phyloP scores from a whole-genome alignment of 2,329 filamentous ascomycete genomes.

The Colletotrichum theobromicola region DNA sequence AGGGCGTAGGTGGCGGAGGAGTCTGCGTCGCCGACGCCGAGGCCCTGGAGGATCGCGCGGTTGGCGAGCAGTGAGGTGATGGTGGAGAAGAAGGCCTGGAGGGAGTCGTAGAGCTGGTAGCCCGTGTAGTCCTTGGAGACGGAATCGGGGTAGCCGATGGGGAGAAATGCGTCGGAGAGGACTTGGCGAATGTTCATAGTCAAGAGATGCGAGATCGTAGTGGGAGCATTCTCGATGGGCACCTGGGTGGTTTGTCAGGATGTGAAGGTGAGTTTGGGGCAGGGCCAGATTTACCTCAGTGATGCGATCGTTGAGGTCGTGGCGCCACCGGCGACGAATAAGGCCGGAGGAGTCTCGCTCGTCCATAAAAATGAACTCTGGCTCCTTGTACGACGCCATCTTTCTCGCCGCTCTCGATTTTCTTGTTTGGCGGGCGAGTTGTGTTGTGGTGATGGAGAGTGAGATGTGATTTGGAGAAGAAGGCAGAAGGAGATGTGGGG shows the following conservation, averaged over 20 bases:
- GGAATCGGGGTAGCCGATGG: constrained; percentile 85
- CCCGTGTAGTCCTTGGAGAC: constrained; percentile 85
- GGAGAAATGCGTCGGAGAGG: constrained; percentile 76
- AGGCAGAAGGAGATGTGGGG: neutral
- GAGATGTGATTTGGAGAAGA: neutral
- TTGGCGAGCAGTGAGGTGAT: constrained; percentile 82
- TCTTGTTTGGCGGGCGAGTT: neutral
- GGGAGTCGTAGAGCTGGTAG: constrained; percentile 74
- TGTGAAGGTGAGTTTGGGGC: neutral
- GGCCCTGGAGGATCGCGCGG: constrained; percentile 76
- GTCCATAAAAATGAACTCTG: neutral
- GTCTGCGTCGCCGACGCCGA: constrained; percentile 83
- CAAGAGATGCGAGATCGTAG: neutral
- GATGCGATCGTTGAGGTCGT: neutral
- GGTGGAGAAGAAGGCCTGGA: constrained; percentile 84
- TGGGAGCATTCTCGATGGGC: constrained; percentile 18
- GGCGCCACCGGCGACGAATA: constrained; percentile 3
- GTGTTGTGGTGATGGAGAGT: neutral
- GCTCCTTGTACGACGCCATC: neutral
- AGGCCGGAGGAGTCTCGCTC: constrained; percentile 7
- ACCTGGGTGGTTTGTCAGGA: neutral
- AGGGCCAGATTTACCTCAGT: neutral
- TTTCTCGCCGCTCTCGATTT: neutral
- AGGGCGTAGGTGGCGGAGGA: constrained; percentile 83
- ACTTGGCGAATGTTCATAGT: constrained; percentile 24